phyloP scores from a whole-genome alignment of 257 asterid species.

The Solanum gracilifrons region DNA sequence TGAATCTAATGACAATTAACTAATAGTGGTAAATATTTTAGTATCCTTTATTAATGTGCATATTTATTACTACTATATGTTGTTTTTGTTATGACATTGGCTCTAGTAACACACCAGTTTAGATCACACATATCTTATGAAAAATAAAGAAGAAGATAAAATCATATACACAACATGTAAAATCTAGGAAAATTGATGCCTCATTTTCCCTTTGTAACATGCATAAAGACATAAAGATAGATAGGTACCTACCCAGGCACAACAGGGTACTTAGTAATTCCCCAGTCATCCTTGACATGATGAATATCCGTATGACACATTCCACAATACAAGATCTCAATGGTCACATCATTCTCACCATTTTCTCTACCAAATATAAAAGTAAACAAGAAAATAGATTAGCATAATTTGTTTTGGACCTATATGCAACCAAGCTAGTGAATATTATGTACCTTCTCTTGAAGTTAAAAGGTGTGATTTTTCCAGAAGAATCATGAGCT shows the following conservation, averaged over 20 bases:
- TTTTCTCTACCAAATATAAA: constrained; percentile 19
- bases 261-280: constrained; percentile 36
- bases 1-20: neutral
- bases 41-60: neutral
- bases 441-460: constrained; percentile 22
- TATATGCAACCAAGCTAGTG: neutral
- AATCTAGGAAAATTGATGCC: neutral
- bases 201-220: neutral
- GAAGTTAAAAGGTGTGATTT: constrained; percentile 30
- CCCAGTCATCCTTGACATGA: constrained; percentile 33
- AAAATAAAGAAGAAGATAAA: neutral
- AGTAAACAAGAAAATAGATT: neutral
- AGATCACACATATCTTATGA: neutral
- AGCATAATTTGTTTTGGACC: neutral
- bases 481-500: constrained; percentile 30
- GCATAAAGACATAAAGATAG: neutral
- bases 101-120: neutral
- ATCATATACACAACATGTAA: neutral
- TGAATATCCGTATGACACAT: constrained; percentile 45
- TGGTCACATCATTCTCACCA: constrained; percentile 30
- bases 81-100: too few species aligned
- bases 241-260: constrained; percentile 39
- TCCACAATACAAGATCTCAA: constrained; percentile 30
- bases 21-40: neutral
- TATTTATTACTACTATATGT: neutral